Evolutionary conservation across 2,329 filamentous ascomycete species (phyloP).

Genomic region (Pyricularia grisea): DNA sequence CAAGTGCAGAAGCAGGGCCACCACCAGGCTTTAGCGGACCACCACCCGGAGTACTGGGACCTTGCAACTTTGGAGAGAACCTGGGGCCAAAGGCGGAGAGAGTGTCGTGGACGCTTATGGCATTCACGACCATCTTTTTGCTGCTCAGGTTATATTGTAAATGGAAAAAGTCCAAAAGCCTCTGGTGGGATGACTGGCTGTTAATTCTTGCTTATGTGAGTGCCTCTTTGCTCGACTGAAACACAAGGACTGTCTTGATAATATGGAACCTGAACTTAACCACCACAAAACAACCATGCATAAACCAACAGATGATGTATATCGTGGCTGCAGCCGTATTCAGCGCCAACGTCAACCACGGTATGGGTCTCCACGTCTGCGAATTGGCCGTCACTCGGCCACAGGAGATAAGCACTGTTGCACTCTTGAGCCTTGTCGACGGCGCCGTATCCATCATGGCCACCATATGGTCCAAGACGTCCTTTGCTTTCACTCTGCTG

Average conservation of each 20-base stretch:
- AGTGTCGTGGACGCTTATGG: constrained; percentile 10
- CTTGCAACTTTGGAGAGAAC: neutral
- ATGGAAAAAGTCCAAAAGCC: neutral
- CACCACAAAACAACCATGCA: neutral
- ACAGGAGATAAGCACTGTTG: neutral
- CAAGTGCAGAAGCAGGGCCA: no score
- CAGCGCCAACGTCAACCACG: constrained; percentile 4
- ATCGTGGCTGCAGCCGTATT: neutral
- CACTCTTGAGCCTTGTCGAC: constrained; percentile 6
- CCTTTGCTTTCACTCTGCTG: constrained; percentile 26
- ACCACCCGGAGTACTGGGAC: neutral
- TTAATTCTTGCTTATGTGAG: neutral
- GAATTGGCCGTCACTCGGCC: constrained; percentile 5
- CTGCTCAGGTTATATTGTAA: constrained; percentile 18
- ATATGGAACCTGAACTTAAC: no score
- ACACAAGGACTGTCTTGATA: neutral
- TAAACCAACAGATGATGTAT: neutral
- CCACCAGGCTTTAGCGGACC: neutral
- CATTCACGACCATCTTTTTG: constrained; percentile 12
- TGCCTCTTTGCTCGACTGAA: neutral
- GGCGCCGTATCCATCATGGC: constrained; percentile 19
- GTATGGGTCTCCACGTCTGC: constrained; percentile 7
- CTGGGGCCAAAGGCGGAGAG: neutral
- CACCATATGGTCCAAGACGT: constrained; percentile 25
- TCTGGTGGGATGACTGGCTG: constrained; percentile 5